Evolutionary conservation across 306 rosid genomes (phyloP).

Genomic region (Albizia julibrissin): DNA sequence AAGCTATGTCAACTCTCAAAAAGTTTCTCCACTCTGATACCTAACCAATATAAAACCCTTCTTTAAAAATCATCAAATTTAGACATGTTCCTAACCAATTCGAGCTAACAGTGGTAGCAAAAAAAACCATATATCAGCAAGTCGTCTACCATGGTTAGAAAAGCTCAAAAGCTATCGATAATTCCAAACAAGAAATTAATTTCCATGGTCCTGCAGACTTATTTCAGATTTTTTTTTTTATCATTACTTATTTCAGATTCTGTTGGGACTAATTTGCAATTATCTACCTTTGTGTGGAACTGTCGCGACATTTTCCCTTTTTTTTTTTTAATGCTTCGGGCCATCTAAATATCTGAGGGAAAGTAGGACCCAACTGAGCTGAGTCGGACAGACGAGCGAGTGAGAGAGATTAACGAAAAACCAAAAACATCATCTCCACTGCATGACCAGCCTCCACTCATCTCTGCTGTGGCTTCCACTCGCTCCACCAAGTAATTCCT

Average conservation of each 20-base stretch:
- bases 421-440: slow-evolving; percentile 3
- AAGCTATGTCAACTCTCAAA: too few species aligned
- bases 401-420: not conserved
- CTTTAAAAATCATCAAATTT: too few species aligned
- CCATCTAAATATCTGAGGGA: not conserved
- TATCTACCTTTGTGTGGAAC: too few species aligned
- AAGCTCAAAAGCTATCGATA: not conserved
- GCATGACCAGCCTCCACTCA: slow-evolving; percentile 30
- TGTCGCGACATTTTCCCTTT: not conserved
- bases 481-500: slow-evolving; percentile 19
- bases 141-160: not conserved
- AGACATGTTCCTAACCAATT: too few species aligned
- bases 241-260: not conserved
- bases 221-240: too few species aligned
- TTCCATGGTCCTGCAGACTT: not conserved
- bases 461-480: not conserved
- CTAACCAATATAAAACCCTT: too few species aligned
- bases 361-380: slow-evolving; percentile 13
- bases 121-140: not conserved
- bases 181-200: not conserved
- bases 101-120: too few species aligned
- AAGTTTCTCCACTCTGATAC: too few species aligned
- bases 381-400: not conserved
- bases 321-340: too few species aligned
- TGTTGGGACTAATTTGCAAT: not conserved